phyloP scores from a whole-genome alignment of 2,329 filamentous ascomycete genomes.

The Diplodia sapinea region DNA sequence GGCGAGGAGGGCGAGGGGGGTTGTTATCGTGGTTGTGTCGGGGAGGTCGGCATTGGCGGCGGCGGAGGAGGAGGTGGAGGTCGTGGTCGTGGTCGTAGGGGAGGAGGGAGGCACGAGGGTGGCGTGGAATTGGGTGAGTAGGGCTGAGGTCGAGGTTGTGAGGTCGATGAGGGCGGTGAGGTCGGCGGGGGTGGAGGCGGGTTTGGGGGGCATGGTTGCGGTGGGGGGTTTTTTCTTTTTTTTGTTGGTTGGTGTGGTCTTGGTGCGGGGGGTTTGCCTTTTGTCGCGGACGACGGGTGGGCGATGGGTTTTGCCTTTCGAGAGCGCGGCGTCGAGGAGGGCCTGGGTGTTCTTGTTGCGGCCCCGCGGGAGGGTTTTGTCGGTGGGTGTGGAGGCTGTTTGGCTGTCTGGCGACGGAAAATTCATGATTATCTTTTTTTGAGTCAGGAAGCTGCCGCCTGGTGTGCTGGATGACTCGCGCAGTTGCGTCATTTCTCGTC shows the following conservation, averaged over 20 bases:
- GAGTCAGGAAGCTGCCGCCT: background rate
- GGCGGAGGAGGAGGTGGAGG: slow-evolving; percentile 2
- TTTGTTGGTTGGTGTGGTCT: too few relatives aligned
- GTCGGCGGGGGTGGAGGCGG: slow-evolving; percentile 32
- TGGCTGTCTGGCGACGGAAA: slow-evolving; percentile 20
- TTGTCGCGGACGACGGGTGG: background rate
- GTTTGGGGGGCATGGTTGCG: slow-evolving; percentile 17
- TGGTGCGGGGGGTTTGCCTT: background rate
- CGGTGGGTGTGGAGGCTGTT: background rate
- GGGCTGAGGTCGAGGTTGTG: slow-evolving; percentile 45
- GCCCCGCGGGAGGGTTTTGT: background rate
- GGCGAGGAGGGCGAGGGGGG: slow-evolving; percentile 69
- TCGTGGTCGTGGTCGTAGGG: background rate
- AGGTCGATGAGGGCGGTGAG: slow-evolving; percentile 43
- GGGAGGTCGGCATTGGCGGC: background rate
- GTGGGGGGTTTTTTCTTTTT: background rate
- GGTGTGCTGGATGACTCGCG: background rate
- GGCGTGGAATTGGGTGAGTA: slow-evolving; percentile 43
- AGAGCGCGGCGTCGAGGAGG: background rate
- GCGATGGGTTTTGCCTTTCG: background rate
- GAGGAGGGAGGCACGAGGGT: slow-evolving; percentile 23
- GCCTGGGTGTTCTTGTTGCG: background rate
- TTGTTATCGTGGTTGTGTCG: slow-evolving; percentile 37
- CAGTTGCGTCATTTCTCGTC: background rate
- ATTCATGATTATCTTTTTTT: background rate